Percentiles rank a stretch among this genome's conserved stretches.
phyloP scores from a whole-genome alignment of 1,284 basidiomycete species.

The Amylostereum chailletii region DNA sequence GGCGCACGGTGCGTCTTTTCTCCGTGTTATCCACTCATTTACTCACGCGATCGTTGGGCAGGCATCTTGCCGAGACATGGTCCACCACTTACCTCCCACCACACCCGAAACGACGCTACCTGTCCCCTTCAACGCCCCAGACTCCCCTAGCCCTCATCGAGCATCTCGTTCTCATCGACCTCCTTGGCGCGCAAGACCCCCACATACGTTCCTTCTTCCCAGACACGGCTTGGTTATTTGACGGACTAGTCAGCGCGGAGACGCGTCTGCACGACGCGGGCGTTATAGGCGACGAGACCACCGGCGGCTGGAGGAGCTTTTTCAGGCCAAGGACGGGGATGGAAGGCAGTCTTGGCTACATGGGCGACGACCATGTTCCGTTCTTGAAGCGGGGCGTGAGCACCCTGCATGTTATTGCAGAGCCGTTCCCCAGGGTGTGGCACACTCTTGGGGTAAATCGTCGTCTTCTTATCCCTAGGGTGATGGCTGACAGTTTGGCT shows the following conservation, averaged over 20 bases:
- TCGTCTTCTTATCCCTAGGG: not conserved
- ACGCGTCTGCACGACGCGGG: slow-evolving; percentile 56
- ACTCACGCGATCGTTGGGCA: slow-evolving; percentile 19
- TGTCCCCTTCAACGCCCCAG: slow-evolving; percentile 31
- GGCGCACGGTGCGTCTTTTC: slow-evolving; percentile 64
- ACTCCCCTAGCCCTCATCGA: slow-evolving; percentile 78
- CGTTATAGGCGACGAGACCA: slow-evolving; percentile 30
- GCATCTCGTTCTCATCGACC: slow-evolving; percentile 84
- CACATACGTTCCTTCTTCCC: slow-evolving; percentile 71
- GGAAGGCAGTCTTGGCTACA: slow-evolving; percentile 44
- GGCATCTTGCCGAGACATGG: slow-evolving; percentile 86
- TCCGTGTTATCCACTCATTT: slow-evolving; percentile 1
- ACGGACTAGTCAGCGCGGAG: slow-evolving; percentile 65
- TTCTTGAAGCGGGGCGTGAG: slow-evolving; percentile 83
- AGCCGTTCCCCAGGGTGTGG: slow-evolving; percentile 90
- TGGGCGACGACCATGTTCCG: slow-evolving; percentile 94
- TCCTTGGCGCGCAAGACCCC: slow-evolving; percentile 72
- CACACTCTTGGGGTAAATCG: slow-evolving; percentile 64
- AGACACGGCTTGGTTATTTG: slow-evolving; percentile 90
- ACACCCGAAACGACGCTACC: slow-evolving; percentile 51
- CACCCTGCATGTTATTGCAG: slow-evolving; percentile 84
- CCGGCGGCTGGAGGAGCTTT: slow-evolving; percentile 46
- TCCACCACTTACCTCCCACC: slow-evolving; percentile 55
- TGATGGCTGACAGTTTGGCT: not conserved
- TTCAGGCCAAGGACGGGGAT: slow-evolving; percentile 42